These are phyloP conservation scores for Sungouiozyma intestinalis DNA, from an alignment of 805 yeast genomes.

Conservation along the genomic window DNA sequence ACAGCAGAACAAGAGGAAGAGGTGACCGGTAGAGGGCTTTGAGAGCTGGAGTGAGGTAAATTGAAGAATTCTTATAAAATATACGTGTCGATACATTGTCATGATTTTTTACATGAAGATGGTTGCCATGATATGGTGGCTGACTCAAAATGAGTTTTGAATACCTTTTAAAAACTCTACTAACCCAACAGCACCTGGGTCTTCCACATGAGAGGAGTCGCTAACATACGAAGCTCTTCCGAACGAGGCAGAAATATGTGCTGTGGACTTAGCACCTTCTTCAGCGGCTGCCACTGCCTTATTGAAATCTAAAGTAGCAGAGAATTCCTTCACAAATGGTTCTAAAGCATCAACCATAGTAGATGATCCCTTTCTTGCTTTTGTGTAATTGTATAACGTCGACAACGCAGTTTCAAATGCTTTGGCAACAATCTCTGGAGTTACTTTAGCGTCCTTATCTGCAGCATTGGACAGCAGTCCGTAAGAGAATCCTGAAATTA, in stretches of 20 bases:
- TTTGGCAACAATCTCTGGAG: constrained; percentile 32
- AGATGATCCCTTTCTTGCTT: constrained; percentile 81
- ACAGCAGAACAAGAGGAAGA: no score
- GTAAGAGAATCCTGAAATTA: constrained; percentile 62
- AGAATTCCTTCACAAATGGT: constrained; percentile 67
- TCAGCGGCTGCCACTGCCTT: constrained; percentile 61
- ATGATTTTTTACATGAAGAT: no score
- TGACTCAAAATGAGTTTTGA: constrained; percentile 15
- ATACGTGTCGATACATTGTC: no score
- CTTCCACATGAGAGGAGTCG: constrained; percentile 61
- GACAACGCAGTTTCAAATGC: constrained; percentile 50
- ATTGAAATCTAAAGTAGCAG: constrained; percentile 38
- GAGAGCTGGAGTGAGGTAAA: no score
- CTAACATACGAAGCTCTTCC: constrained; percentile 94
- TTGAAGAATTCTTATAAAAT: no score
- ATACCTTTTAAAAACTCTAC: constrained; percentile 41
- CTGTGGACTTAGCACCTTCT: constrained; percentile 69
- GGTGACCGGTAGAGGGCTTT: no score
- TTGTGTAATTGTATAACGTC: constrained; percentile 74
- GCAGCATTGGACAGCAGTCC: constrained; percentile 30
- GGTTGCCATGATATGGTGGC: no score
- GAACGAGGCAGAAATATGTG: constrained; percentile 67
- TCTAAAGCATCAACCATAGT: constrained; percentile 82
- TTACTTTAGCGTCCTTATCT: constrained; percentile 22
- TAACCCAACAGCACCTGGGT: constrained; percentile 91